Base-by-base conservation (phyloP, 306 rosid genomes). In the Abrus precatorius region DNA sequence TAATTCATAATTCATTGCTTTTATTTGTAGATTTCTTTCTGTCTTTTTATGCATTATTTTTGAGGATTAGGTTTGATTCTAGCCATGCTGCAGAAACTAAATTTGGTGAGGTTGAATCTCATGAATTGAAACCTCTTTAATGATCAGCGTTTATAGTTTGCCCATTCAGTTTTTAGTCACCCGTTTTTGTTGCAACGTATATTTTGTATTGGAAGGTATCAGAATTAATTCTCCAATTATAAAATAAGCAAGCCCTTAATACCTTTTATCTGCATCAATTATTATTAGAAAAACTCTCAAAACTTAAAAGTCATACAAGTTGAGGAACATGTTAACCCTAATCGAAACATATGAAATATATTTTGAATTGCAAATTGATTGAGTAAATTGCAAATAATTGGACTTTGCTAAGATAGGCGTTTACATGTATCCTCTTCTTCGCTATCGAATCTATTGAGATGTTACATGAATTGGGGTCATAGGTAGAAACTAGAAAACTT, bases 91-190 rank as follows among this genome's bases (percentile, higher is more conserved):
- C 48, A 62, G 61, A 63, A 14, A 63, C 50, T 32, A 49, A 32
- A 70, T 70, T 30, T 76, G 72, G 66, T 30, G 61, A 76, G 60
- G 44, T 20, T 81, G 75, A 20, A 48, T 75, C 11, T 52, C 49
- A 59, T 7, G 5, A 32, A 69, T 69, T 57, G 60, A 82, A 56
- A 75, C 36, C 34, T 48, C 81, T 82, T 73, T 81, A 45, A 65
- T 33, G 50, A 29, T 9, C 20, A 20, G 20, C 20, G 20, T 20
- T 20, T 20, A 20, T 20, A 20, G 20, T 20, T 20, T 20, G 20
- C 20, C 20, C 20, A 20, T 20, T 20, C 0, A 20, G 20, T 20
- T 20, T 20, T 20, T 20, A 20, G 20, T 20, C 20, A 20, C 20
- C 20, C 20, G 20, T 20, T 20, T 20, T 20, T 20, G 20, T 20